A percentile compares a stretch with the other conserved stretches of the same genome.
Evolutionary conservation across 257 asterid species (phyloP).

Genomic region (Nicotiana paniculata): DNA sequence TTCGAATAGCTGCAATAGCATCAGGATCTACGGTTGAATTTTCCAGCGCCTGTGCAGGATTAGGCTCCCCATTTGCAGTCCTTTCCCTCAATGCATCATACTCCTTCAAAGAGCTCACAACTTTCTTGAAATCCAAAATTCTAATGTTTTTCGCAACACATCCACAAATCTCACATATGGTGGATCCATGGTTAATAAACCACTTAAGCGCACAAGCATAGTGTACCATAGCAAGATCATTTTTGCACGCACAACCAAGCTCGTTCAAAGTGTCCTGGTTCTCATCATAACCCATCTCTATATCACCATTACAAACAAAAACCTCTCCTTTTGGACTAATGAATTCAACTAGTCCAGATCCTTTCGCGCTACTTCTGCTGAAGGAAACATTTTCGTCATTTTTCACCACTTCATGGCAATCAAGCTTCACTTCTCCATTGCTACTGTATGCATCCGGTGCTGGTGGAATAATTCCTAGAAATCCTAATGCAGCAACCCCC

Average conservation of each 20-base stretch:
- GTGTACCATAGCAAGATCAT: slow-evolving; percentile 80
- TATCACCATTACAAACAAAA: slow-evolving; percentile 63
- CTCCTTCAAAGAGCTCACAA: slow-evolving; percentile 61
- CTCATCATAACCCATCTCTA: slow-evolving; percentile 56
- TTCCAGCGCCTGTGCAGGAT: slow-evolving; percentile 38
- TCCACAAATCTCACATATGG: slow-evolving; percentile 82
- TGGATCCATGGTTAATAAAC: slow-evolving; percentile 91
- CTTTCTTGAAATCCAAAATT: slow-evolving; percentile 54
- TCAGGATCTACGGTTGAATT: slow-evolving; percentile 74
- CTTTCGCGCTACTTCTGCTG: slow-evolving; percentile 19
- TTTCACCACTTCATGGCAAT: slow-evolving; percentile 20
- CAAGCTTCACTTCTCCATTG: slow-evolving; percentile 34
- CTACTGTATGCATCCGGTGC: slow-evolving; percentile 17
- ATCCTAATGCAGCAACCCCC: slow-evolving; percentile 66
- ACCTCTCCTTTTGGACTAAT: slow-evolving; percentile 85
- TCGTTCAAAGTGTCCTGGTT: slow-evolving; percentile 53
- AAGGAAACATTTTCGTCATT: slow-evolving; percentile 21
- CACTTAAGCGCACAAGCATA: slow-evolving; percentile 92
- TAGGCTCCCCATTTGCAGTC: slow-evolving; percentile 69
- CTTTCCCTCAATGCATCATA: slow-evolving; percentile 61
- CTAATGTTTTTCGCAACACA: slow-evolving; percentile 51
- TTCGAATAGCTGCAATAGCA: slow-evolving; percentile 88
- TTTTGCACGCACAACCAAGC: slow-evolving; percentile 91
- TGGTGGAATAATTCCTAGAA: slow-evolving; percentile 65
- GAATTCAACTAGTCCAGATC: slow-evolving; percentile 65